Conservation (phyloP, 2,329 filamentous ascomycete species). For the Epichloe bromicola region DNA sequence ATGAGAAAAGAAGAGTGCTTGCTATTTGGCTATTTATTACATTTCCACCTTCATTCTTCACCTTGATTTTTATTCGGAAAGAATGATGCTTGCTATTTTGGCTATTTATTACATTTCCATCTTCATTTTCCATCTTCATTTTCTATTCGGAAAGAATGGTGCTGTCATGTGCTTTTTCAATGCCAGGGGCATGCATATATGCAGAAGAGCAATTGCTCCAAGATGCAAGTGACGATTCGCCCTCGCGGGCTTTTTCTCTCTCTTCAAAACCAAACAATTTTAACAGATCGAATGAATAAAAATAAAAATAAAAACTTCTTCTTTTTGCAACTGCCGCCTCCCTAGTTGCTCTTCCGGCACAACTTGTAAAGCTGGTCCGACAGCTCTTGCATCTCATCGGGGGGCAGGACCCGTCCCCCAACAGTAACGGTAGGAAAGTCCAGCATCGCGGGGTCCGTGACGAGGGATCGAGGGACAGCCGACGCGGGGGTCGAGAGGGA, state of each 20-base stretch:
- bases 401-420: not conserved
- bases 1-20: too few species aligned
- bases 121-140: too few species aligned
- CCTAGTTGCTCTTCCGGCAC: not conserved
- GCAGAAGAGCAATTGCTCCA: too few species aligned
- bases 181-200: too few species aligned
- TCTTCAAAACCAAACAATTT: not conserved
- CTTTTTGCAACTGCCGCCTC: not conserved
- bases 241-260: not conserved
- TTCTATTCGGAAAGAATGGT: too few species aligned
- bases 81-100: too few species aligned
- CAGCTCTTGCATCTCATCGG: constrained; percentile 1
- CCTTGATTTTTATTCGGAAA: too few species aligned
- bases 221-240: not conserved
- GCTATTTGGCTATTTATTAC: too few species aligned
- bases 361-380: constrained; percentile 3
- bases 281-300: not conserved
- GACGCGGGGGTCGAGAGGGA: not conserved
- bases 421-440: constrained; percentile 1
- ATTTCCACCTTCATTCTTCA: too few species aligned
- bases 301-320: too few species aligned
- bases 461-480: not conserved
- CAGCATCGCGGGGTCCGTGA: not conserved
- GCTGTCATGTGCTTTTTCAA: too few species aligned
- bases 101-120: too few species aligned